Base-by-base conservation (phyloP, 805 yeast genomes). In the Myxozyma geophila region DNA sequence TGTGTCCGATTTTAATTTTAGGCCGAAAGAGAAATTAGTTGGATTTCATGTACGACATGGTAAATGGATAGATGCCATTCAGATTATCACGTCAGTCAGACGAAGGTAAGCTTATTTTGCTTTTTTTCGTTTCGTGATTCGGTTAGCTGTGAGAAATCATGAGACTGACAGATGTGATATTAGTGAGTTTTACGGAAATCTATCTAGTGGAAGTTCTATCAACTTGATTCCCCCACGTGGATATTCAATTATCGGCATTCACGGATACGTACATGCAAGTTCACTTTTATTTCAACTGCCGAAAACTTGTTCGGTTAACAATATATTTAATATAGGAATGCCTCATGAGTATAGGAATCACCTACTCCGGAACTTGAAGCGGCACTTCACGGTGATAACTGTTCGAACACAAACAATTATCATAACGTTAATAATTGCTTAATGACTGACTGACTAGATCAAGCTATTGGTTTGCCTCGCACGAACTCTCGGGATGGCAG, bases 41-140 rank as follows among this genome's bases (percentile, higher is more conserved):
- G 88, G 87, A 33, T 77, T 92, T 59, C 80, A 82, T 49, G 77
- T 91, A 52, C 80, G 96, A 67, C 80, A 85, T 48, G 98, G 98
- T 10, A 85, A 81, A 1, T 95, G 98, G 98, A 79, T 95, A 5
- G 98, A 95, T 78, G 97, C 88, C 1, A 78, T 90, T 23, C 95
- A 89, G 72, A 77, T 95, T 40, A 79, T 85, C 19, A 89, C 96
- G 1, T 65, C 63, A 44, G 35, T 66, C 17, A 62, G 72, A 44
- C 68, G 64, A 35, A 63, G 59, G 62, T 64, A 36, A 17, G 60
- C 52, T 21, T 46, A 36, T n/a, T 58, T 47, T 23, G 39, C 46
- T 43, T n/a, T n/a, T 19, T 41, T 44, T n/a, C n/a, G 6, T 78
- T 77, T 61, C 72, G 73, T 2, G 88, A 88, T 1, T 79, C 28